Evolutionary conservation across 495 filamentous ascomycete genomes (phyloP).

Genomic region (Parachaetomium inaequale): DNA sequence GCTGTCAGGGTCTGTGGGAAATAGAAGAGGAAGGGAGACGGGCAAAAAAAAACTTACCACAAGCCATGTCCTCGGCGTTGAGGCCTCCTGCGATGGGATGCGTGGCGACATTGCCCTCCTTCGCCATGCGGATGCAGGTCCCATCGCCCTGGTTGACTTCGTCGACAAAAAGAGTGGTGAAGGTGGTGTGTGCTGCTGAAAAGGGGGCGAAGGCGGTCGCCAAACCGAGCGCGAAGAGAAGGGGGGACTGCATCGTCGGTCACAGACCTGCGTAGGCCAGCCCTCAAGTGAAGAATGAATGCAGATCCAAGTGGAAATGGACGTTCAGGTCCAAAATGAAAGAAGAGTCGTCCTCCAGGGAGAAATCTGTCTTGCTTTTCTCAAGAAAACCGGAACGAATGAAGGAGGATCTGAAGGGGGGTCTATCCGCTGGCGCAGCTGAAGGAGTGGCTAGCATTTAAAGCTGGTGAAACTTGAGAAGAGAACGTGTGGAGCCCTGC

Average conservation of each 20-base stretch:
- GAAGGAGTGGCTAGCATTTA: slow-evolving; percentile 9
- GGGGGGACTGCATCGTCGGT: slow-evolving; percentile 27
- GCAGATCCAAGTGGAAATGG: too few relatives aligned
- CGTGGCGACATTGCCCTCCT: slow-evolving; percentile 45
- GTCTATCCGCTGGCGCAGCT: neutral
- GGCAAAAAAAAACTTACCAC: slow-evolving; percentile 56
- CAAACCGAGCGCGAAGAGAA: slow-evolving; percentile 27
- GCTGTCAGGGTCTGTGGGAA: neutral
- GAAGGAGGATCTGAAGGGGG: neutral
- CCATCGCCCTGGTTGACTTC: slow-evolving; percentile 64
- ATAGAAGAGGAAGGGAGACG: neutral
- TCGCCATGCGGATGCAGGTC: slow-evolving; percentile 64
- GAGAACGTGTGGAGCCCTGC: neutral
- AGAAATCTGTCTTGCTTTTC: neutral
- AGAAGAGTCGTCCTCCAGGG: neutral
- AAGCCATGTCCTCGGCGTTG: slow-evolving; percentile 58
- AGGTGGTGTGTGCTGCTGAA: slow-evolving; percentile 57
- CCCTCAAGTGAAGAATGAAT: slow-evolving; percentile 7
- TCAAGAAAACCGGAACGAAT: neutral
- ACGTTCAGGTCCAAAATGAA: neutral
- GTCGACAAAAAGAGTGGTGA: slow-evolving; percentile 64
- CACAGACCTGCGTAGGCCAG: slow-evolving; percentile 4
- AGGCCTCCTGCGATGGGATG: slow-evolving; percentile 52
- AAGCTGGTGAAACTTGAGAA: neutral
- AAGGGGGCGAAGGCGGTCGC: slow-evolving; percentile 30